Percentiles rank a stretch among this genome's conserved stretches.
phyloP scores from a whole-genome alignment of 176 grass and related monocot genomes.

The Tillandsia fasciculata region DNA sequence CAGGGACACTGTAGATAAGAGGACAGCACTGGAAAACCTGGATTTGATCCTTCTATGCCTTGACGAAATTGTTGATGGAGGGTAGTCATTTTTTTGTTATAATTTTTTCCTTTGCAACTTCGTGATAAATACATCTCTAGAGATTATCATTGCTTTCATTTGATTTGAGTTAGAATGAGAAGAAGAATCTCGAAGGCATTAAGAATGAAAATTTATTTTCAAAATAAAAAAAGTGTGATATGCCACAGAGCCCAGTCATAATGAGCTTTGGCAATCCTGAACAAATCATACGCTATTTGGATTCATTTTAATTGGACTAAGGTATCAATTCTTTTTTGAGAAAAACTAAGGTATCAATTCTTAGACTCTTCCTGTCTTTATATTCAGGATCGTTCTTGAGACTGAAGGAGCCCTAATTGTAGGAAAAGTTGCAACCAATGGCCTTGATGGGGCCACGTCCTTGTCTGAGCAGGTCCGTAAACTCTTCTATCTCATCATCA shows the following conservation, averaged over 20 bases:
- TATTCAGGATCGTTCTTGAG: conserved; percentile 4
- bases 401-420: not conserved
- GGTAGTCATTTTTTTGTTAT: conserved; percentile 4
- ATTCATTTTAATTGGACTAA: not conserved
- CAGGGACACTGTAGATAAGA: conserved; percentile 1
- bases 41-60: conserved; percentile 8
- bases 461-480: not conserved
- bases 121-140: not conserved
- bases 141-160: too few species aligned
- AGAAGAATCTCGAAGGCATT: too few species aligned
- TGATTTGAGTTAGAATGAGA: too few species aligned
- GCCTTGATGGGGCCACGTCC: not conserved
- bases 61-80: conserved; percentile 14
- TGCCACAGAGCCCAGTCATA: not conserved
- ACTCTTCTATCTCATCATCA: not conserved
- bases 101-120: not conserved
- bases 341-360: not conserved
- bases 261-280: not conserved
- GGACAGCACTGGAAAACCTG: conserved; percentile 3
- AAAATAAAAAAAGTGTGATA: not conserved
- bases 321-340: not conserved
- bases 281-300: not conserved
- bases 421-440: not conserved
- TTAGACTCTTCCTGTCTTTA: not conserved
- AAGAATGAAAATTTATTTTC: too few species aligned